phyloP scores from a whole-genome alignment of 768 basidiomycete species.

The Naganishia randhawae region DNA sequence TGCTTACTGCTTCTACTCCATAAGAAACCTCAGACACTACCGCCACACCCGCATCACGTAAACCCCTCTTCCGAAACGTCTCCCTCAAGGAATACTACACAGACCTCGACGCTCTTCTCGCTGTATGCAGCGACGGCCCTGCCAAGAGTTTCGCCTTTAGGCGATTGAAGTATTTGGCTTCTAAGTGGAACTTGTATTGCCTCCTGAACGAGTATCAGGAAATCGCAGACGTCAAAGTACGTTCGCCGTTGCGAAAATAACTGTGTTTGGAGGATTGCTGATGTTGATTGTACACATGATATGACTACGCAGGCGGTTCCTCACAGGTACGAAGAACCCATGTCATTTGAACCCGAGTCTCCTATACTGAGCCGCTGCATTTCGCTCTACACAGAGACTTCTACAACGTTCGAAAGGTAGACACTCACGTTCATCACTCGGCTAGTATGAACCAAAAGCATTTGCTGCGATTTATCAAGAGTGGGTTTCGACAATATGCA shows the following conservation, averaged over 20 bases:
- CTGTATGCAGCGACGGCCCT: constrained; percentile 89
- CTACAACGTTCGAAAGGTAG: constrained; percentile 96
- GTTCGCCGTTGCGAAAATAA: constrained; percentile 34
- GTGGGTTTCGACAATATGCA: constrained; percentile 54
- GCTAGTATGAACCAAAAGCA: constrained; percentile 99
- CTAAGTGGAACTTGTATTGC: constrained; percentile 90
- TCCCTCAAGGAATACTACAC: constrained; percentile 90
- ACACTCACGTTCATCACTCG: constrained; percentile 97
- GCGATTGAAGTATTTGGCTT: constrained; percentile 79
- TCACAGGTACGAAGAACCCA: constrained; percentile 60
- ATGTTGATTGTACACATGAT: background rate
- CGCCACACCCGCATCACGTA: constrained; percentile 45
- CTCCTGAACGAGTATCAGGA: constrained; percentile 92
- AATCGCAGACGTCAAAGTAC: constrained; percentile 90
- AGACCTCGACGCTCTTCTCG: constrained; percentile 85
- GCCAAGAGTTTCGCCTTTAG: constrained; percentile 93
- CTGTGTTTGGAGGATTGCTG: too few relatives aligned
- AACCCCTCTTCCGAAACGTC: constrained; percentile 73
- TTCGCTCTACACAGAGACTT: constrained; percentile 69
- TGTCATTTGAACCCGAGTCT: background rate
- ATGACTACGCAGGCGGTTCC: constrained; percentile 62
- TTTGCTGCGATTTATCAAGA: constrained; percentile 93
- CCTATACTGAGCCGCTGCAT: background rate
- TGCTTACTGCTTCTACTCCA: constrained; percentile 5
- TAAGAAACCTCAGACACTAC: constrained; percentile 30